Base-by-base conservation (phyloP, 768 basidiomycete genomes). In the Cyathus striatus region DNA sequence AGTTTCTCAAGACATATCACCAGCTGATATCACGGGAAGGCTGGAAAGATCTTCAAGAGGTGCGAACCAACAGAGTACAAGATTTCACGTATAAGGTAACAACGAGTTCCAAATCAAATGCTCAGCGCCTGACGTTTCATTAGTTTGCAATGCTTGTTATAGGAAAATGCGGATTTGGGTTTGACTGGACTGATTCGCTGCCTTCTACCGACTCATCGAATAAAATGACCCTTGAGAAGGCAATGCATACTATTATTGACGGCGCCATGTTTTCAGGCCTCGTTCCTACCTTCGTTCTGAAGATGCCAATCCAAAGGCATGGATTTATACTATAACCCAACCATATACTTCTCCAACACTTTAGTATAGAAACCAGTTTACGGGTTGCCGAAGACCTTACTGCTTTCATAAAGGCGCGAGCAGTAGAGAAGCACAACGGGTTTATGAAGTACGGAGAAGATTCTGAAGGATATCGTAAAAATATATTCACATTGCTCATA, bases 161-260 rank as follows among this genome's bases (percentile, higher is more conserved):
- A 18, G 68, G 65, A 10, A 65, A 57, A 49, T 75, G 73, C 43
- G 73, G 69, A 1, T 74, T 75, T 38, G 75, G 74, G 2, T 66
- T 75, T 32, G 51, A 60, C 0, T 68, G 70, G 37, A 58, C 57
- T 23, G 74, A 71, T 72, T 49, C 50, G 6, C 50, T 61, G 5
- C 70, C 70, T 18, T 65, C 72, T 0, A 59, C 42, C 7, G 54
- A 62, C 2, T 46, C 60, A 3, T 63, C 69, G 41, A 68, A 70
- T 12, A 54, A 30, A 0, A 64, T 73, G 60, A 59, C 68, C 2
- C 22, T 71, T 1, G 64, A 69, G 38, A 57, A 67, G 51, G 62
- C 68, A 5, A 48, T 71, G 10, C 57, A 60, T 1, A 52, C 69
- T 3, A 52, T 69, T 13, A 50, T 61, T 1, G 62, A 68, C 16